These are phyloP conservation scores for Xylariaceae sp. DNA, from an alignment of 2,329 filamentous ascomycete species.

Conservation along the genomic window DNA sequence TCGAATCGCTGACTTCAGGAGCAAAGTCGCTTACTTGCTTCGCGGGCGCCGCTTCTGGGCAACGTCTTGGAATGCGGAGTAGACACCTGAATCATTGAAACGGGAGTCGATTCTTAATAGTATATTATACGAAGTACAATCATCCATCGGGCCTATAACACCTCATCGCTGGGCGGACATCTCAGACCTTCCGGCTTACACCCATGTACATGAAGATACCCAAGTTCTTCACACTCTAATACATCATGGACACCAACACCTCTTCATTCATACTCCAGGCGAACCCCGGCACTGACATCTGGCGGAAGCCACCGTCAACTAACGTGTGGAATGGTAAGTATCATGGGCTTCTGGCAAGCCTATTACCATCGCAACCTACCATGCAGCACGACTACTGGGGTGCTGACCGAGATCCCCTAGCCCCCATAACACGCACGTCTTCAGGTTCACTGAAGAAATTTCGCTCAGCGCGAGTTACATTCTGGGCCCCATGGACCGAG, in stretches of 20 bases:
- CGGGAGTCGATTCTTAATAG: too few species aligned
- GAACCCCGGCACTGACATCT: constrained; percentile 64
- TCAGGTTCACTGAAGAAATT: constrained; percentile 50
- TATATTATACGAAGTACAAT: too few species aligned
- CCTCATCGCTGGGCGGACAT: neutral
- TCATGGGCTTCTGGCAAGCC: neutral
- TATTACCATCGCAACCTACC: neutral
- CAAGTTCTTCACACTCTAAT: neutral
- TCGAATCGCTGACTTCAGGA: neutral
- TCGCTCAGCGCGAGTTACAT: constrained; percentile 57
- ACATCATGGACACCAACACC: constrained; percentile 11
- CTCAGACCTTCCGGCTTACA: too few species aligned
- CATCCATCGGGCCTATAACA: too few species aligned
- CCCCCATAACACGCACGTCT: constrained; percentile 36
- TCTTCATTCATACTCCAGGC: constrained; percentile 51
- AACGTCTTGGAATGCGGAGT: constrained; percentile 12
- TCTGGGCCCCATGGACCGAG: constrained; percentile 55
- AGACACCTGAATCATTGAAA: neutral
- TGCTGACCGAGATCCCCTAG: constrained; percentile 8
- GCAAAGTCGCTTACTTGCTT: neutral
- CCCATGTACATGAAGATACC: neutral
- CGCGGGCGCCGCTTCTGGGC: neutral
- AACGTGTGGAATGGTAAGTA: constrained; percentile 58
- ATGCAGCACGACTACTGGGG: neutral
- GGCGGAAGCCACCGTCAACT: constrained; percentile 68